Evolutionary conservation across 257 asterid genomes (phyloP).

Genomic region (Scutellaria minor): DNA sequence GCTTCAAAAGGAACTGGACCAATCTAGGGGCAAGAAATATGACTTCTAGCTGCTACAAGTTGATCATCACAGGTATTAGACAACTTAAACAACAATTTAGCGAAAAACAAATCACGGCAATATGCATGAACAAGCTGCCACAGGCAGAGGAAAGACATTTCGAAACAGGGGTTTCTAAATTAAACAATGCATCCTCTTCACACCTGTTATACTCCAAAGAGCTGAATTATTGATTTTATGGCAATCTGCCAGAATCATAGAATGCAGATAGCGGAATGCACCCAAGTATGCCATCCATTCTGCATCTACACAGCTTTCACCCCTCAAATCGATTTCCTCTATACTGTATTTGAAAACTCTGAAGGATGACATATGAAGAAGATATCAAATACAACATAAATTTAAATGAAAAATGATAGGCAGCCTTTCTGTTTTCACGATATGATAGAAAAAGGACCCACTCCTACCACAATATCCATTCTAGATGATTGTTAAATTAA

Average conservation of each 20-base stretch:
- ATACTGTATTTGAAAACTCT: slow-evolving; percentile 80
- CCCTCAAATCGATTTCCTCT: slow-evolving; percentile 71
- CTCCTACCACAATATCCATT: slow-evolving; percentile 13
- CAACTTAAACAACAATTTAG: slow-evolving; percentile 2
- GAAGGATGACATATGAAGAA: slow-evolving; percentile 42
- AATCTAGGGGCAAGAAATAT: slow-evolving; percentile 26
- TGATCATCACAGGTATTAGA: slow-evolving; percentile 8
- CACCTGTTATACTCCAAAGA: slow-evolving; percentile 85
- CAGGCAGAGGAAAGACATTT: slow-evolving; percentile 17
- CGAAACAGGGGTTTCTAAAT: slow-evolving; percentile 6
- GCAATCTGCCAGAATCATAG: slow-evolving; percentile 76
- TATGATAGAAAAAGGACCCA: not conserved
- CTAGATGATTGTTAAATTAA: slow-evolving; percentile 16
- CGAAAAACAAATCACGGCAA: slow-evolving; percentile 1
- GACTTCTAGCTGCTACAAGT: slow-evolving; percentile 17
- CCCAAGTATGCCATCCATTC: slow-evolving; percentile 99
- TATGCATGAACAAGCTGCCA: slow-evolving; percentile 17
- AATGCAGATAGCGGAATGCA: slow-evolving; percentile 66
- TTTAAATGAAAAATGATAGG: slow-evolving; percentile 23
- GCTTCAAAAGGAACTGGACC: not conserved
- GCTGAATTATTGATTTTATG: slow-evolving; percentile 75
- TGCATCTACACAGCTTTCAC: slow-evolving; percentile 78
- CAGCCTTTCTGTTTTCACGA: slow-evolving; percentile 6
- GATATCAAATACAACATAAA: slow-evolving; percentile 25
- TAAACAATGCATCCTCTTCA: slow-evolving; percentile 12